A percentile compares a stretch with the other conserved stretches of the same genome.
phyloP scores from a whole-genome alignment of 2,329 filamentous ascomycete species.

The Intubia oerlemansii region DNA sequence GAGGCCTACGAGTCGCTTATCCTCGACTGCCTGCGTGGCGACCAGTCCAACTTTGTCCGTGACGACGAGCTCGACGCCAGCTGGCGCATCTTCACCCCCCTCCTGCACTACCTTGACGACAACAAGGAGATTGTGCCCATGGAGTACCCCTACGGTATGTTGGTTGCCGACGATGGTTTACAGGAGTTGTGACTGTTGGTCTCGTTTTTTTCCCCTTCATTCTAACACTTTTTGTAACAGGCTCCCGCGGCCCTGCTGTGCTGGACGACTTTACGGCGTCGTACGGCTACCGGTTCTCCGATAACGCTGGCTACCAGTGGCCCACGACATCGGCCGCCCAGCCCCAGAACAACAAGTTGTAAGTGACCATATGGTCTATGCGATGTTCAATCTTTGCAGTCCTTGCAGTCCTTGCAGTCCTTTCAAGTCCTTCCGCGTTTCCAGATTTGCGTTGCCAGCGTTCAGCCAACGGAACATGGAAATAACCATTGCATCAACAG shows the following conservation, averaged over 20 bases:
- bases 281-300: slow-evolving; percentile 97
- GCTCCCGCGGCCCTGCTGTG: slow-evolving; percentile 86
- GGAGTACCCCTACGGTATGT: slow-evolving; percentile 99
- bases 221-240: slow-evolving; percentile 11
- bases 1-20: slow-evolving; percentile 98
- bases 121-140: slow-evolving; percentile 99
- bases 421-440: no score
- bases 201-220: no score
- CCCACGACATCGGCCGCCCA: slow-evolving; percentile 50
- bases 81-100: slow-evolving; percentile 96
- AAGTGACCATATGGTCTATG: no score
- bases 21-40: slow-evolving; percentile 90
- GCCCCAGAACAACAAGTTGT: slow-evolving; percentile 52
- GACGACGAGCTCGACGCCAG: slow-evolving; percentile 92
- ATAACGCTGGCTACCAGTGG: slow-evolving; percentile 92
- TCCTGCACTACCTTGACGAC: slow-evolving; percentile 93
- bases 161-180: no score
- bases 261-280: slow-evolving; percentile 96
- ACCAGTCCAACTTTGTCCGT: slow-evolving; percentile 98
- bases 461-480: no score
- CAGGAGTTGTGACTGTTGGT: no score
- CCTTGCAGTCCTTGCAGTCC: no score
- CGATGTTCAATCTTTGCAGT: no score
- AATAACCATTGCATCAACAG: no score
- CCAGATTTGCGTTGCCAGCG: no score